Conservation (phyloP, 495 filamentous ascomycete species). For the Aspergillus egyptiacus region DNA sequence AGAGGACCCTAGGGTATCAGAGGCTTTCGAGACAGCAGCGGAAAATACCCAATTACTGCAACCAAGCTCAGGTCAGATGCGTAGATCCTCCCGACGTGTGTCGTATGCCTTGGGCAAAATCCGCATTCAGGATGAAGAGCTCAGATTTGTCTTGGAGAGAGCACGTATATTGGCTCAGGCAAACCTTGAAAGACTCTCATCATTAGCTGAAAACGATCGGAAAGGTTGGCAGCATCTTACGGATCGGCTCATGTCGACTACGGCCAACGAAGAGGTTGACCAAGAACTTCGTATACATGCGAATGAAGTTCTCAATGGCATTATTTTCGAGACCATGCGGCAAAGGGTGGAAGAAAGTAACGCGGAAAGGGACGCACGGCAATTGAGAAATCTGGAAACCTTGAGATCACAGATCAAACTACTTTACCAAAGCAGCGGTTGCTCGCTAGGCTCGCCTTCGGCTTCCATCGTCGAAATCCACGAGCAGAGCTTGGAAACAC, state of each 20-base stretch:
- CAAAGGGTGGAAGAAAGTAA: conserved; percentile 26
- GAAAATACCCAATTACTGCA: conserved; percentile 24
- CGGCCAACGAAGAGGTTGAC: conserved; percentile 49
- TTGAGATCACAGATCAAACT: conserved; percentile 51
- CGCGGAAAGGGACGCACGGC: conserved; percentile 45
- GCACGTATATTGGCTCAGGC: conserved; percentile 68
- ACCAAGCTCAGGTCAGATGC: conserved; percentile 30
- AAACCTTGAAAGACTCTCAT: conserved; percentile 71
- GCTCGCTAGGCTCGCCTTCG: conserved; percentile 27
- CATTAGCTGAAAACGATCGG: conserved; percentile 48
- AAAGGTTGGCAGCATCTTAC: conserved; percentile 74
- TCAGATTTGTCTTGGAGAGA: conserved; percentile 74
- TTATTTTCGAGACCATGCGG: conserved; percentile 53
- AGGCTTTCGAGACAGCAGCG: conserved; percentile 23
- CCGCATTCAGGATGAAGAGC: conserved; percentile 42
- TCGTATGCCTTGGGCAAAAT: conserved; percentile 40
- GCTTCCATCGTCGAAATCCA: conserved; percentile 73
- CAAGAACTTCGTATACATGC: conserved; percentile 63
- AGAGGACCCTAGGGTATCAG: conserved; percentile 21
- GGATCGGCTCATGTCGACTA: conserved; percentile 57
- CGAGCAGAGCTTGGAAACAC: conserved; percentile 68
- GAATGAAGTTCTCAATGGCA: conserved; percentile 65
- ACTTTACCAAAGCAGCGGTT: conserved; percentile 38
- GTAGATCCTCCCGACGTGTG: conserved; percentile 57
- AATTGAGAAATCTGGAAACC: conserved; percentile 64